A percentile compares a stretch with the other conserved stretches of the same genome.
phyloP scores from a whole-genome alignment of 2,329 filamentous ascomycete genomes.

The Microdochium nivale region DNA sequence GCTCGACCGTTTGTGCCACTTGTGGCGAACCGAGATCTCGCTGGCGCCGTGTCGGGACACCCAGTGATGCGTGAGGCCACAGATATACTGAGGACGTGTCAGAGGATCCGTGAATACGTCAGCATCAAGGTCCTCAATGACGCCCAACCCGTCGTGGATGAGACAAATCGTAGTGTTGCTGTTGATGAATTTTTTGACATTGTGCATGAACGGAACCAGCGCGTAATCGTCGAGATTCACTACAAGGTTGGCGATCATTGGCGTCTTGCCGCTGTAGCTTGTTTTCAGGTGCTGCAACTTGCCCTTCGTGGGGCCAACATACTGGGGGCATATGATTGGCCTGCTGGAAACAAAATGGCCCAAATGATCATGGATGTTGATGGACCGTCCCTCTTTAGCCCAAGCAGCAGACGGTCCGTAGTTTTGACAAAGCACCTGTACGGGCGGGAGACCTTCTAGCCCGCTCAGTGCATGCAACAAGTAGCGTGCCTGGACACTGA shows the following conservation, averaged over 20 bases:
- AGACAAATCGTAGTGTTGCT: constrained; percentile 65
- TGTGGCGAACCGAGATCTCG: constrained; percentile 21
- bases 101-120: constrained; percentile 59
- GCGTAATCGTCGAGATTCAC: constrained; percentile 50
- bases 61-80: constrained; percentile 51
- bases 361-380: neutral
- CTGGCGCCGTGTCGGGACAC: constrained; percentile 7
- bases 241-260: constrained; percentile 61
- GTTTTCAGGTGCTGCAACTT: constrained; percentile 7
- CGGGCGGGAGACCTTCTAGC: constrained; percentile 3
- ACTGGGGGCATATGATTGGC: neutral
- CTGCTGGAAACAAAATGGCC: neutral
- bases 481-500: neutral
- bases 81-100: constrained; percentile 64
- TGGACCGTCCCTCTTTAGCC: neutral
- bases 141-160: constrained; percentile 73
- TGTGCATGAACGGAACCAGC: constrained; percentile 51
- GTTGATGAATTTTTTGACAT: constrained; percentile 38
- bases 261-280: constrained; percentile 9
- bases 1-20: constrained; percentile 26
- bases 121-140: constrained; percentile 69
- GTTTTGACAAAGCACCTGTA: constrained; percentile 11
- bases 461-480: neutral
- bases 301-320: neutral
- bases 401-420: neutral